Conservation (phyloP, 306 rosid genomes). For the Rosa multiflora region DNA sequence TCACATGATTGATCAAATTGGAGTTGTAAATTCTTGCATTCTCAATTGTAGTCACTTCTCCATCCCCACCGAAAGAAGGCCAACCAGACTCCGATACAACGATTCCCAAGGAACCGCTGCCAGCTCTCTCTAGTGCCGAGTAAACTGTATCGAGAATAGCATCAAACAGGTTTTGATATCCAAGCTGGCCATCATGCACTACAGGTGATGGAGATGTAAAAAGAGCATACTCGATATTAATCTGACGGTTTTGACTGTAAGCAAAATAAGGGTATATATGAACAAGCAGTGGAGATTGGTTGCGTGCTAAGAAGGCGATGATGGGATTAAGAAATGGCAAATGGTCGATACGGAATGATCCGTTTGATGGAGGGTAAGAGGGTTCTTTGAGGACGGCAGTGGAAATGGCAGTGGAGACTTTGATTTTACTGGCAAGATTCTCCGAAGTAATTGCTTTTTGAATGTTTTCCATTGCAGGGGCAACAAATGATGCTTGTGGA, state of each 20-base stretch:
- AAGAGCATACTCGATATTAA: conserved; percentile 40
- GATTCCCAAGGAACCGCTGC: conserved; percentile 32
- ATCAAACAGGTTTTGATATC: conserved; percentile 43
- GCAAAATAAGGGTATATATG: conserved; percentile 42
- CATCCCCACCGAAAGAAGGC: conserved; percentile 47
- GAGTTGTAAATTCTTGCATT: conserved; percentile 36
- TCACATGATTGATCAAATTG: conserved; percentile 39
- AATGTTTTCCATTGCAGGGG: conserved; percentile 47
- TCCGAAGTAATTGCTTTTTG: conserved; percentile 35
- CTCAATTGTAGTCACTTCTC: conserved; percentile 7
- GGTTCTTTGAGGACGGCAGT: conserved; percentile 16
- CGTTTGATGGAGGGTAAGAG: conserved; percentile 49
- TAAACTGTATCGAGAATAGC: conserved; percentile 40
- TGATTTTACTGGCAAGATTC: conserved; percentile 30
- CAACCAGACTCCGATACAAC: conserved; percentile 56
- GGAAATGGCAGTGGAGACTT: conserved; percentile 42
- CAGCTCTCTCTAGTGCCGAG: conserved; percentile 42
- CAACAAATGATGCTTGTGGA: conserved; percentile 20
- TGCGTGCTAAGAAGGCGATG: conserved; percentile 25
- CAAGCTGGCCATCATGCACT: conserved; percentile 32
- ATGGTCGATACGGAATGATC: background rate
- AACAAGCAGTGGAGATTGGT: conserved; percentile 37
- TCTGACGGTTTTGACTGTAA: conserved; percentile 8
- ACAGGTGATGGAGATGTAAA: conserved; percentile 25
- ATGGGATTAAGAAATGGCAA: conserved; percentile 25